phyloP scores from a whole-genome alignment of 208 protist genomes.

The Trypanosoma avium region DNA sequence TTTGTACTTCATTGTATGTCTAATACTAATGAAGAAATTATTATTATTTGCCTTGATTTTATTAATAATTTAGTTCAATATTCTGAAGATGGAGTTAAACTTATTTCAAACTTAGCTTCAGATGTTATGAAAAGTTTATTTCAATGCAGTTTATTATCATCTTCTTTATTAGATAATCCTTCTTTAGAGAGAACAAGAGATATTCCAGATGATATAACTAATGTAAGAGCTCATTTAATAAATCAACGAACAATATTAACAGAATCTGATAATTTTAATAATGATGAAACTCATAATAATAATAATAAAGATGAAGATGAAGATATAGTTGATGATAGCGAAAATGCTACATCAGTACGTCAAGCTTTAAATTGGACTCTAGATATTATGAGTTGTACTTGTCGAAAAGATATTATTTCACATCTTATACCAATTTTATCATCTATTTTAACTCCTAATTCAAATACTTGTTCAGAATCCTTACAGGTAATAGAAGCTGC shows the following conservation, averaged over 20 bases:
- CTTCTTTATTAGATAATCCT: neutral
- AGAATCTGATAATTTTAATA: neutral
- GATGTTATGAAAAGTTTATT: slow-evolving; percentile 2
- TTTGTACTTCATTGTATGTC: neutral
- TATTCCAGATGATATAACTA: slow-evolving; percentile 5
- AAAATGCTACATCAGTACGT: slow-evolving; percentile 21
- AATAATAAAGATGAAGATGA: neutral
- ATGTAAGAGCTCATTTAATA: neutral
- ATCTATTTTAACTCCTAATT: neutral
- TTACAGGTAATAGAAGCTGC: slow-evolving; percentile 22
- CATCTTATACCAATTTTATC: slow-evolving; percentile 13
- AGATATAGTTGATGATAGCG: slow-evolving; percentile 12
- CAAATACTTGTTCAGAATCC: neutral
- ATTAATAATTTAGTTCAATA: slow-evolving; percentile 5
- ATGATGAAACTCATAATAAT: slow-evolving; percentile 7
- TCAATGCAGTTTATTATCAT: slow-evolving; percentile 1
- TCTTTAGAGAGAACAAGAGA: neutral
- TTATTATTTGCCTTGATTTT: slow-evolving; percentile 21
- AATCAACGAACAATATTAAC: slow-evolving; percentile 2
- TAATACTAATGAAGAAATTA: slow-evolving; percentile 1
- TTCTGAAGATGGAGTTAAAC: neutral
- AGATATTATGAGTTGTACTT: slow-evolving; percentile 27
- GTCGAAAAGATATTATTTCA: slow-evolving; percentile 8
- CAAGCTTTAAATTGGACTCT: slow-evolving; percentile 27
- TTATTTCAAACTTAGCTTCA: neutral